These are phyloP conservation scores for Anisodus acutangulus DNA, from an alignment of 257 asterid genomes.

Conservation along the genomic window DNA sequence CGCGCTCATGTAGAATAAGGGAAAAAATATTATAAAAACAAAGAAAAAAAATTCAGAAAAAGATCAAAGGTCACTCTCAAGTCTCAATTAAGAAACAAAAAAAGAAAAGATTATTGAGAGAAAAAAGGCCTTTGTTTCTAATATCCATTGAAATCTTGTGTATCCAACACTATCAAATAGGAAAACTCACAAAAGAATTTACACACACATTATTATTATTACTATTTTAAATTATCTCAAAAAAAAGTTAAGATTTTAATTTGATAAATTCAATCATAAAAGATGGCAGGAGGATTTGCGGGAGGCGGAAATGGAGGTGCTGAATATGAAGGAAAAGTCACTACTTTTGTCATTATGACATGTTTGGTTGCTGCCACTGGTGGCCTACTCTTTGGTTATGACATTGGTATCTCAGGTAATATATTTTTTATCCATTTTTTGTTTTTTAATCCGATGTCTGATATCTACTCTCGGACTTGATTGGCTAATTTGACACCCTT, in stretches of 20 bases:
- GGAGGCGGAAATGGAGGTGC: background rate
- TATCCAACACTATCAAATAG: slow-evolving; percentile 20
- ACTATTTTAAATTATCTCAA: background rate
- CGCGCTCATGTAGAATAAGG: slow-evolving; percentile 21
- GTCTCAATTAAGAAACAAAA: background rate
- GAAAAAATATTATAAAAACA: background rate
- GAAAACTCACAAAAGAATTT: background rate
- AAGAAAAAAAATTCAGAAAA: background rate
- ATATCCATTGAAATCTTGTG: slow-evolving; percentile 27
- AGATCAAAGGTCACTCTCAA: background rate
- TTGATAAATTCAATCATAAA: background rate
- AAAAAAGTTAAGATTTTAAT: background rate
- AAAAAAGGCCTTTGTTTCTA: slow-evolving; percentile 9
- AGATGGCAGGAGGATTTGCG: slow-evolving; percentile 28
- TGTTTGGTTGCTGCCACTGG: slow-evolving; percentile 93
- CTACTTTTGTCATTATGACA: slow-evolving; percentile 60
- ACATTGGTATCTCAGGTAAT: slow-evolving; percentile 84
- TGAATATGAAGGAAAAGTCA: slow-evolving; percentile 55
- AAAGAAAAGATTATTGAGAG: too few relatives aligned
- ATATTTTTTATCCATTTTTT: background rate
- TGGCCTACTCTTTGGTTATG: slow-evolving; percentile 86
- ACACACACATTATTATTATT: background rate
- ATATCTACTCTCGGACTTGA: too few relatives aligned
- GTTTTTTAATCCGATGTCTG: too few relatives aligned
- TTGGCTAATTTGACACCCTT: background rate